Conservation (phyloP, 768 basidiomycete genomes). For the Psilocybe sp. region DNA sequence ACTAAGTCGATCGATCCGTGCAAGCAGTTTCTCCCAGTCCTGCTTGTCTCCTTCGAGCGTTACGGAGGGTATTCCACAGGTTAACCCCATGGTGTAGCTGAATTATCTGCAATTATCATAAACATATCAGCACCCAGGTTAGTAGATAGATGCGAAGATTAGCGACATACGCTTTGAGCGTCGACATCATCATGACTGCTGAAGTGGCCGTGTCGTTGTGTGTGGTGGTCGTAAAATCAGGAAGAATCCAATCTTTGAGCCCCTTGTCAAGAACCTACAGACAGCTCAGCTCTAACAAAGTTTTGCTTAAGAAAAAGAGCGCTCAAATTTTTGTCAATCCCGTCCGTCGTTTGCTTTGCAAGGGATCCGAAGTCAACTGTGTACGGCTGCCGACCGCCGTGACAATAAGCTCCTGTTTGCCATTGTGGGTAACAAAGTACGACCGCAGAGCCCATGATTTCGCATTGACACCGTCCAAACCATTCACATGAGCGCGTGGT, state of each 20-base stretch:
- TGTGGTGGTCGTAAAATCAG: conserved; percentile 6
- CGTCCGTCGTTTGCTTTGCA: conserved; percentile 22
- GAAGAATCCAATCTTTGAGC: conserved; percentile 8
- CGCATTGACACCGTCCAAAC: conserved; percentile 12
- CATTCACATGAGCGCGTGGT: not conserved
- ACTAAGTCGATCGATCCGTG: conserved; percentile 15
- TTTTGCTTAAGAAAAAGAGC: not conserved
- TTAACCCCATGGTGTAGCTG: not conserved
- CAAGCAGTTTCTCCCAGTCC: conserved; percentile 21
- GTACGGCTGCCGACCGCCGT: conserved; percentile 10
- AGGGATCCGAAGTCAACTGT: conserved; percentile 29
- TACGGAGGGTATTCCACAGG: conserved; percentile 22
- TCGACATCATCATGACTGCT: conserved; percentile 7
- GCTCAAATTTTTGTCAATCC: conserved; percentile 21
- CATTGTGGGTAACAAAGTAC: conserved; percentile 32
- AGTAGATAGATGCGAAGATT: conserved; percentile 17
- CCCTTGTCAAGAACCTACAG: conserved; percentile 6
- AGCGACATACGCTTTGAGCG: conserved; percentile 14
- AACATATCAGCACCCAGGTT: not conserved
- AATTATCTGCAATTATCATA: conserved; percentile 7
- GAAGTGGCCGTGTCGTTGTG: conserved; percentile 2
- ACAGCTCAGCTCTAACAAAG: not conserved
- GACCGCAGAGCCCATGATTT: conserved; percentile 26
- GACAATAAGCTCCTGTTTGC: conserved; percentile 27
- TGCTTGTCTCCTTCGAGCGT: conserved; percentile 19